Evolutionary conservation across 2,329 filamentous ascomycete species (phyloP).

Genomic region (Colletotrichum musae): DNA sequence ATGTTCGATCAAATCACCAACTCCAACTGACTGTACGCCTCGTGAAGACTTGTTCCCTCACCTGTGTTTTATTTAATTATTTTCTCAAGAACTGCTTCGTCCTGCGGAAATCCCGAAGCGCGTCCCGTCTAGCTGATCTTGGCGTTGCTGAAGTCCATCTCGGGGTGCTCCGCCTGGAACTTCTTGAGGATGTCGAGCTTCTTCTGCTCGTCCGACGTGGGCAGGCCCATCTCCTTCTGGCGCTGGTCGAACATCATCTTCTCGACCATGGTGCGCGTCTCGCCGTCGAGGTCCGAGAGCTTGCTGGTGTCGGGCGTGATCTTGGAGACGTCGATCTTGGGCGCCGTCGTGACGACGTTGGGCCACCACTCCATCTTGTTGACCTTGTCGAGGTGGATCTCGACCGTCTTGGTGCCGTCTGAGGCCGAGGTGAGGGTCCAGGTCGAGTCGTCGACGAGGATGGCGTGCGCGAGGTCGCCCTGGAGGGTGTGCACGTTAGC

Average conservation of each 20-base stretch:
- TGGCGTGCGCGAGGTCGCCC: conserved; percentile 87
- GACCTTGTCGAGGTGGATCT: conserved; percentile 92
- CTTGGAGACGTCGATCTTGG: conserved; percentile 94
- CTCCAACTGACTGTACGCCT: neutral
- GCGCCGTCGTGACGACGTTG: conserved; percentile 88
- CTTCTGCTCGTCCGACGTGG: conserved; percentile 94
- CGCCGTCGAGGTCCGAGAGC: conserved; percentile 91
- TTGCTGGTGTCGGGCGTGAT: conserved; percentile 95
- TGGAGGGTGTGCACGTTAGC: conserved; percentile 53
- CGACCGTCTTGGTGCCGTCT: conserved; percentile 77
- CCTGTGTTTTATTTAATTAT: neutral
- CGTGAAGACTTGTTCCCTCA: neutral
- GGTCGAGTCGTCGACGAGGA: conserved; percentile 89
- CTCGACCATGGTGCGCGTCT: conserved; percentile 97
- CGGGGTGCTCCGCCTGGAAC: conserved; percentile 85
- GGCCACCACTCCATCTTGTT: conserved; percentile 99
- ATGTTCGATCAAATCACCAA: neutral
- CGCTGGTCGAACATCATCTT: conserved; percentile 99
- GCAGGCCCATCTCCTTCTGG: conserved; percentile 93
- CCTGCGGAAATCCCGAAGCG: neutral
- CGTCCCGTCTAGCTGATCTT: conserved; percentile 64
- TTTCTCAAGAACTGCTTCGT: neutral
- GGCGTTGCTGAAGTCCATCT: conserved; percentile 81
- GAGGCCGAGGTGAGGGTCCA: conserved; percentile 87
- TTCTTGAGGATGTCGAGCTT: conserved; percentile 94